Evolutionary conservation across 2,329 filamentous ascomycete species (phyloP).

Genomic region (Phialocephala sp.): DNA sequence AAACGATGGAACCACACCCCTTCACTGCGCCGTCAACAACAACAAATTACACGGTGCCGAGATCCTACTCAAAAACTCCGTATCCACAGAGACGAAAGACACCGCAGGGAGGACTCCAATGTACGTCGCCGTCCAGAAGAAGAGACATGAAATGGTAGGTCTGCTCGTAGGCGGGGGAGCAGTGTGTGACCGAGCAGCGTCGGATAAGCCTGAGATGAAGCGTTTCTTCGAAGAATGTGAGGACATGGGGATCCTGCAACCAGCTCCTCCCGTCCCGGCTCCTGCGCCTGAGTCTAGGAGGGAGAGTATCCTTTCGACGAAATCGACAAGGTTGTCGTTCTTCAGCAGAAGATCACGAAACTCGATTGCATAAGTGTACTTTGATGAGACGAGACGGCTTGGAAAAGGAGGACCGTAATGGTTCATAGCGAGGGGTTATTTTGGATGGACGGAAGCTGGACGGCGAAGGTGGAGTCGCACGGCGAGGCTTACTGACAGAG

Average conservation of each 20-base stretch:
- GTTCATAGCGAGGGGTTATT: neutral
- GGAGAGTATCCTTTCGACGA: neutral
- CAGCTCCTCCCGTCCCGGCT: neutral
- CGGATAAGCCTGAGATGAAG: conserved; percentile 1
- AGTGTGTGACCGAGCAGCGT: neutral
- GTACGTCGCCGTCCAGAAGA: conserved; percentile 4
- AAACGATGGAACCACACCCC: neutral
- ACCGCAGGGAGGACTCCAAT: neutral
- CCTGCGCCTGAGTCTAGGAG: neutral
- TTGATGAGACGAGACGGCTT: neutral
- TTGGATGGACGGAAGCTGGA: too few relatives aligned
- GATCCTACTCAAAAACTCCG: neutral
- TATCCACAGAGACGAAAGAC: neutral
- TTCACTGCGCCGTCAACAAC: neutral
- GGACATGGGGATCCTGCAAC: neutral
- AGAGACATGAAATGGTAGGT: conserved; percentile 5
- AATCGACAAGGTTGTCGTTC: neutral
- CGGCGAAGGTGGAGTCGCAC: too few relatives aligned
- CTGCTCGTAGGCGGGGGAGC: neutral
- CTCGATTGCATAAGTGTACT: neutral
- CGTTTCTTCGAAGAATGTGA: conserved; percentile 7
- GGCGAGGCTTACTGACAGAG: too few relatives aligned
- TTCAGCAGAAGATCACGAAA: neutral
- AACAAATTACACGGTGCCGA: neutral
- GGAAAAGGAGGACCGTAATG: neutral